phyloP scores from a whole-genome alignment of 2,329 filamentous ascomycete species.

The Talaromyces sp. region DNA sequence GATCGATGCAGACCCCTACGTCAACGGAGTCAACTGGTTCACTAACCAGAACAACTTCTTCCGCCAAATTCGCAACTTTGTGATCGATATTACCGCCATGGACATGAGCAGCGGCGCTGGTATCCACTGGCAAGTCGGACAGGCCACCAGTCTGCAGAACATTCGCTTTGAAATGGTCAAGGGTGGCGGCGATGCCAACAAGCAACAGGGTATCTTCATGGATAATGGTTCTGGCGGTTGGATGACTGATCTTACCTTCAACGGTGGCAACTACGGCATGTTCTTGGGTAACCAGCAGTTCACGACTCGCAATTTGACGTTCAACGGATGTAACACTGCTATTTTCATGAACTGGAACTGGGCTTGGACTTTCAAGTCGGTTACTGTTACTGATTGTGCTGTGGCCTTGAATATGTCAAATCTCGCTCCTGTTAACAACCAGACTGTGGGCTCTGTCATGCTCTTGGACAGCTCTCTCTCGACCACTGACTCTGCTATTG shows the following conservation, averaged over 20 bases:
- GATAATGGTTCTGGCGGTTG: conserved; percentile 81
- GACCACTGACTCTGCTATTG: conserved; percentile 71
- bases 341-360: conserved; percentile 92
- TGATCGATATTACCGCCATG: conserved; percentile 68
- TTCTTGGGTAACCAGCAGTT: conserved; percentile 86
- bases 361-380: conserved; percentile 73
- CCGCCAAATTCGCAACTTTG: conserved; percentile 75
- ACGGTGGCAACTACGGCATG: conserved; percentile 71
- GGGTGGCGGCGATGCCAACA: conserved; percentile 59
- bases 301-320: conserved; percentile 74
- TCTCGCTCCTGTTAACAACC: conserved; percentile 47
- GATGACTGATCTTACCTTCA: conserved; percentile 78
- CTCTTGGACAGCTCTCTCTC: conserved; percentile 74
- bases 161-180: conserved; percentile 74
- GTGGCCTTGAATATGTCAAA: conserved; percentile 75
- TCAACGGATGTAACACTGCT: conserved; percentile 76
- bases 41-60: conserved; percentile 82
- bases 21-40: conserved; percentile 66
- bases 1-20: conserved; percentile 84
- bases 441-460: conserved; percentile 81
- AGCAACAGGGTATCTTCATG: conserved; percentile 75
- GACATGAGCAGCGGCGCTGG: conserved; percentile 58
- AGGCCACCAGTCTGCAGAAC: conserved; percentile 75
- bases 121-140: conserved; percentile 83
- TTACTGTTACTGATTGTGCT: conserved; percentile 69